Percentiles rank a stretch among this genome's conserved stretches.
These are phyloP conservation scores for Sicyos edulis DNA, from an alignment of 306 rosid species.

Conservation along the genomic window DNA sequence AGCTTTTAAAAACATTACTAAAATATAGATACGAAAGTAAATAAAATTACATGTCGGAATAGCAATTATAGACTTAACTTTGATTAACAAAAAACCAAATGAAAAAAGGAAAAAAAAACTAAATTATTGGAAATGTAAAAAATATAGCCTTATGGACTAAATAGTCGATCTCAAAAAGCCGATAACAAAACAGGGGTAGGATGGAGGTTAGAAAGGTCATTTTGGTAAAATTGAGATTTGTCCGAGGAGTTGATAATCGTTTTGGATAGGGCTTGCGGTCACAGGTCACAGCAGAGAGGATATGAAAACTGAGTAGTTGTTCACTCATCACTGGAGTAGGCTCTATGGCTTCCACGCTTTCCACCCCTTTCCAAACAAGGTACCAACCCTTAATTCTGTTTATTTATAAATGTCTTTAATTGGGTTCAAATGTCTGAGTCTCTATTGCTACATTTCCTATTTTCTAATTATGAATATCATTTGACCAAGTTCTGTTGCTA, in stretches of 20 bases:
- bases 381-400: background rate
- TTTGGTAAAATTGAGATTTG: too few species aligned
- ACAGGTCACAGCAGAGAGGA: too few species aligned
- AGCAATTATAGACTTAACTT: too few species aligned
- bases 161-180: too few species aligned
- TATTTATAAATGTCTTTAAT: background rate
- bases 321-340: constrained; percentile 1
- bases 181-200: background rate
- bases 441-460: background rate
- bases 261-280: constrained; percentile 11
- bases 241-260: background rate
- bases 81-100: too few species aligned
- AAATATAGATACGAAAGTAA: too few species aligned
- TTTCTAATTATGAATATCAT: background rate
- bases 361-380: constrained; percentile 10
- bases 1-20: too few species aligned
- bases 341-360: constrained; percentile 6
- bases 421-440: background rate
- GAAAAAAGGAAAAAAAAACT: too few species aligned
- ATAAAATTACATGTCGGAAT: too few species aligned
- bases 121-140: too few species aligned
- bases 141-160: too few species aligned
- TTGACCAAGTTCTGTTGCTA: background rate
- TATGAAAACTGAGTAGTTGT: too few species aligned
- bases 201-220: constrained; percentile 10